These are phyloP conservation scores for Pythium apleroticum DNA, from an alignment of 352 stramenopile species.

Conservation along the genomic window DNA sequence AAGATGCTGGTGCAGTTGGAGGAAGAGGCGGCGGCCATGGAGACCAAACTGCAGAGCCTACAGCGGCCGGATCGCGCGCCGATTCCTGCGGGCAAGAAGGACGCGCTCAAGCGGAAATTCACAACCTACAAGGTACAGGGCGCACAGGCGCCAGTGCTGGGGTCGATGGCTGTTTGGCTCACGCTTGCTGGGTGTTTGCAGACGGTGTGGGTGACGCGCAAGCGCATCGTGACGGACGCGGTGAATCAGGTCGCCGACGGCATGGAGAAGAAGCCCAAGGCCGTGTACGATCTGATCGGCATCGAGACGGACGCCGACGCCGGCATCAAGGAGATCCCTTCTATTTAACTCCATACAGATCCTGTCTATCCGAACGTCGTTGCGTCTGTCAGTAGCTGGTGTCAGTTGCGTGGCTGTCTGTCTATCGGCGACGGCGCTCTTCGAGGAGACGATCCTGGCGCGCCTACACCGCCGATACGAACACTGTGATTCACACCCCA, in stretches of 20 bases:
- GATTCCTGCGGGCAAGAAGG: slow-evolving; percentile 61
- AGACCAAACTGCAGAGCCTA: slow-evolving; percentile 51
- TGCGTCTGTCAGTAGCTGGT: not conserved
- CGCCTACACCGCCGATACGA: slow-evolving; percentile 25
- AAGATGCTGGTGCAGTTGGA: slow-evolving; percentile 42
- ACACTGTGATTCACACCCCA: not conserved
- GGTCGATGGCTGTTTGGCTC: not conserved
- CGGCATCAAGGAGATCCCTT: slow-evolving; percentile 64
- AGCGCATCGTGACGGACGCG: slow-evolving; percentile 76
- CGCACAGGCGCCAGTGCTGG: too few relatives aligned
- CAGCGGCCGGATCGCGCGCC: slow-evolving; percentile 39
- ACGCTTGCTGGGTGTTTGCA: slow-evolving; percentile 22
- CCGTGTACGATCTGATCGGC: slow-evolving; percentile 52
- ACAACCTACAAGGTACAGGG: slow-evolving; percentile 61
- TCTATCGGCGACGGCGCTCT: slow-evolving; percentile 11
- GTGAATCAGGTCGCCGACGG: slow-evolving; percentile 78
- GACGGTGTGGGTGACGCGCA: slow-evolving; percentile 70
- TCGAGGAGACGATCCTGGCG: slow-evolving; percentile 27
- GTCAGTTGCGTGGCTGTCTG: not conserved
- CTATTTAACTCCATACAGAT: slow-evolving; percentile 50
- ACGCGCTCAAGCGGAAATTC: slow-evolving; percentile 66
- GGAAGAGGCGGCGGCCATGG: slow-evolving; percentile 37
- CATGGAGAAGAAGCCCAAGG: slow-evolving; percentile 83
- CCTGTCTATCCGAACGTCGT: not conserved
- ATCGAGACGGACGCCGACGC: slow-evolving; percentile 74